These are phyloP conservation scores for Omphalotus guepiniiformis DNA, from an alignment of 768 basidiomycete species.

Conservation along the genomic window DNA sequence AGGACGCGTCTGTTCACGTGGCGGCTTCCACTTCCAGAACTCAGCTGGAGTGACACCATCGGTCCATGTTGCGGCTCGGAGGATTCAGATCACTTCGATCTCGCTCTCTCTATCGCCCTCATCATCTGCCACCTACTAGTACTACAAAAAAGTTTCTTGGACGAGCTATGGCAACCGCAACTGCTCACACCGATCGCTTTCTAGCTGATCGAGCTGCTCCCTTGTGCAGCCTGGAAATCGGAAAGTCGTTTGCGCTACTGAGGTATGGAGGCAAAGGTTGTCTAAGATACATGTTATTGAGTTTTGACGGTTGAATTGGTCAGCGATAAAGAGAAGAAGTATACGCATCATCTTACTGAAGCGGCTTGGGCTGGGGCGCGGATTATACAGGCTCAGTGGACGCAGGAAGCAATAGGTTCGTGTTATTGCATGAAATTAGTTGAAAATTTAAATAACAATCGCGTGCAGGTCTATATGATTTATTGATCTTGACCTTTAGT, in stretches of 20 bases:
- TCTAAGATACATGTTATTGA: conserved; percentile 5
- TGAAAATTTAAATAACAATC: conserved; percentile 15
- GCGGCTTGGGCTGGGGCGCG: conserved; percentile 84
- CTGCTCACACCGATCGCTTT: conserved; percentile 52
- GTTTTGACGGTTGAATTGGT: background rate
- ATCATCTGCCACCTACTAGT: too few species aligned
- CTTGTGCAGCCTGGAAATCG: conserved; percentile 66
- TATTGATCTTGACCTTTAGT: conserved; percentile 67
- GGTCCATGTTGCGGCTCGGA: too few species aligned
- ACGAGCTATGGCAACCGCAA: background rate
- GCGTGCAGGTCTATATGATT: conserved; percentile 57
- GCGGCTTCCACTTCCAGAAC: too few species aligned
- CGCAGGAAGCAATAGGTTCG: conserved; percentile 48
- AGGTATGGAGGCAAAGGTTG: conserved; percentile 36
- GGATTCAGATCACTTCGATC: too few species aligned
- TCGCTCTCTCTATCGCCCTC: too few species aligned
- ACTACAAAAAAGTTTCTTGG: too few species aligned
- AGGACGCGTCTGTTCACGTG: too few species aligned
- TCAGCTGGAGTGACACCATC: too few species aligned
- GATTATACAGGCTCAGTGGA: conserved; percentile 85
- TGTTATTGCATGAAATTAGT: background rate
- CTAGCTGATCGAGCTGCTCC: conserved; percentile 76
- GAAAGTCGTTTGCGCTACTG: conserved; percentile 63
- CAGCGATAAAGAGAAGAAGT: conserved; percentile 73
- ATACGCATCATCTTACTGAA: conserved; percentile 64